A percentile compares a stretch with the other conserved stretches of the same genome.
Conservation (phyloP, 805 yeast genomes). For the Candida nitratophila region DNA sequence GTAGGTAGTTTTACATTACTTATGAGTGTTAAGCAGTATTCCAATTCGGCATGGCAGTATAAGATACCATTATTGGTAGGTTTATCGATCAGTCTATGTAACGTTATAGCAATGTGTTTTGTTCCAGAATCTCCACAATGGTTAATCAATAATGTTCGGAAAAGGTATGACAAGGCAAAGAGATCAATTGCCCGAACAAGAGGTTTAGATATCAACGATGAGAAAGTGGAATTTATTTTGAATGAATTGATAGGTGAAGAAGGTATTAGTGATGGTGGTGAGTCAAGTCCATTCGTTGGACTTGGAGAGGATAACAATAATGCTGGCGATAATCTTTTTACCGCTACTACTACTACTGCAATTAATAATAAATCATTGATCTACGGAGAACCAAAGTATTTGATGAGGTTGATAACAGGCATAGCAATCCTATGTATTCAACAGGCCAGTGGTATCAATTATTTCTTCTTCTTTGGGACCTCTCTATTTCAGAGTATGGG, state of each 20-base stretch:
- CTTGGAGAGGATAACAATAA: constrained; percentile 4
- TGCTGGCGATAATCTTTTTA: not conserved
- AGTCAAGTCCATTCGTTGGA: not conserved
- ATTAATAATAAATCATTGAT: constrained; percentile 4
- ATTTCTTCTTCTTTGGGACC: constrained; percentile 63
- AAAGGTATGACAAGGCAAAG: constrained; percentile 8
- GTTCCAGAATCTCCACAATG: constrained; percentile 30
- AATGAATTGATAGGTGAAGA: not conserved
- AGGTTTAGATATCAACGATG: not conserved
- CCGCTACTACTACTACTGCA: too few relatives aligned
- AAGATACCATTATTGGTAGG: constrained; percentile 16
- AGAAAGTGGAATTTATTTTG: not conserved
- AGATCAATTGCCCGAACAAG: constrained; percentile 14
- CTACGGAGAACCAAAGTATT: constrained; percentile 23
- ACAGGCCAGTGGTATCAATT: constrained; percentile 61
- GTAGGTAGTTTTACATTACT: constrained; percentile 21
- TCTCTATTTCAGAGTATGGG: constrained; percentile 47
- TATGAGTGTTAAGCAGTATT: constrained; percentile 7
- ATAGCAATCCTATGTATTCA: constrained; percentile 23
- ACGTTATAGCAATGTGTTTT: constrained; percentile 13
- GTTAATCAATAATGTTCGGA: constrained; percentile 7
- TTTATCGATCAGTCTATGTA: constrained; percentile 8
- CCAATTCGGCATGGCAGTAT: constrained; percentile 13
- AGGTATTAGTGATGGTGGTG: not conserved
- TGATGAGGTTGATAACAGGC: constrained; percentile 23